A percentile compares a stretch with the other conserved stretches of the same genome.
phyloP scores from a whole-genome alignment of 495 filamentous ascomycete species.

The Penicillium riverlandense region DNA sequence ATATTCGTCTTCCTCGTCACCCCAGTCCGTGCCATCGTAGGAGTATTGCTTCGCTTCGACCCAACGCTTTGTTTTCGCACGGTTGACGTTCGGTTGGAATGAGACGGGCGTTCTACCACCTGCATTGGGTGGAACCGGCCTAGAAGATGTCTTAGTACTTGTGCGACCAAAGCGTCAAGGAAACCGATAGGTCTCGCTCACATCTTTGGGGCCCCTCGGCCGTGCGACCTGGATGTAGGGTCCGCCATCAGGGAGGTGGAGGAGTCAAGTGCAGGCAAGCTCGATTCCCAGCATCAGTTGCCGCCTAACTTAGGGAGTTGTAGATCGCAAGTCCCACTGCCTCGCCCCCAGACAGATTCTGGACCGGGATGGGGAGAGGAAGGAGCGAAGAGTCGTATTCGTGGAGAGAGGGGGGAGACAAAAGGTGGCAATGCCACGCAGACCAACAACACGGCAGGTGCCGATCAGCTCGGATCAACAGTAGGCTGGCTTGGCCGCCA shows the following conservation, averaged over 20 bases:
- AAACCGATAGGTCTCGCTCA: slow-evolving; percentile 6
- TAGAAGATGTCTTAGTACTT: slow-evolving; percentile 9
- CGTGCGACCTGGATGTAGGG: slow-evolving; percentile 14
- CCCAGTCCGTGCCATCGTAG: slow-evolving; percentile 95
- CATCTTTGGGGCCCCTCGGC: slow-evolving; percentile 18
- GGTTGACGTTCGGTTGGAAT: slow-evolving; percentile 77
- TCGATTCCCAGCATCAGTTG: slow-evolving; percentile 12
- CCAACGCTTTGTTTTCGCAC: slow-evolving; percentile 91
- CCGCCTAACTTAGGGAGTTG: slow-evolving; percentile 4
- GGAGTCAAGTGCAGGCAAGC: slow-evolving; percentile 2
- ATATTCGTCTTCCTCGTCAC: slow-evolving; percentile 73
- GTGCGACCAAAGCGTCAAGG: slow-evolving; percentile 2
- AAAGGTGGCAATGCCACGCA: neutral
- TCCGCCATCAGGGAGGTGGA: slow-evolving; percentile 13
- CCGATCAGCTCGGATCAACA: slow-evolving; percentile 16
- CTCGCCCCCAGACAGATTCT: no score
- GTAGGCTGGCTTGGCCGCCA: slow-evolving; percentile 2
- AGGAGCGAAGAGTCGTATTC: no score
- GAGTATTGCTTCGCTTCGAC: slow-evolving; percentile 78
- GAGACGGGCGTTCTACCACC: slow-evolving; percentile 39
- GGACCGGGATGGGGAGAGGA: no score
- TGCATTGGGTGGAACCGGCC: slow-evolving; percentile 15
- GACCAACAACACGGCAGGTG: slow-evolving; percentile 7
- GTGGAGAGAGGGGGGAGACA: slow-evolving; percentile 3
- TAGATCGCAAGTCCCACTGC: neutral